Evolutionary conservation across 225 moss, liverwort and hornwort genomes (phyloP).

Genomic region (Bryum argenteum): DNA sequence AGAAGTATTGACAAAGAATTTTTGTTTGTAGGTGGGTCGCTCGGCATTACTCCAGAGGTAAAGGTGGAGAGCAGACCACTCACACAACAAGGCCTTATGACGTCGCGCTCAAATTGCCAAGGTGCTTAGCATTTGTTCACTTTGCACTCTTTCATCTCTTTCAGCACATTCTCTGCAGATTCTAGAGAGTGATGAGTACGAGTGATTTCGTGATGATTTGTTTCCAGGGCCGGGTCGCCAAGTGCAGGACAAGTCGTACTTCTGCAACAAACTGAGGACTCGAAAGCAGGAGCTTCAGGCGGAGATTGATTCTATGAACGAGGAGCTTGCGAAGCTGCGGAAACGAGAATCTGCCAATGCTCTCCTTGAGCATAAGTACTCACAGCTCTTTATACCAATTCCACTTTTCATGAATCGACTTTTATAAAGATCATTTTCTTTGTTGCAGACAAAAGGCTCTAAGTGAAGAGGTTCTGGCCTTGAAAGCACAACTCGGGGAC

Average conservation of each 20-base stretch:
- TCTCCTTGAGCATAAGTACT: conserved; percentile 60
- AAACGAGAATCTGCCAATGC: conserved; percentile 47
- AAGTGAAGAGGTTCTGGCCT: conserved; percentile 47
- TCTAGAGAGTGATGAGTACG: no score
- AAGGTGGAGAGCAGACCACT: conserved; percentile 69
- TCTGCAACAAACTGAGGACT: conserved; percentile 50
- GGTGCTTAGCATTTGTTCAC: conserved; percentile 26
- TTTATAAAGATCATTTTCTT: background rate
- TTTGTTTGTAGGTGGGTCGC: conserved; percentile 32
- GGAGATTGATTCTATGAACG: conserved; percentile 63
- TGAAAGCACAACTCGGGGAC: conserved; percentile 60
- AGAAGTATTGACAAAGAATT: no score
- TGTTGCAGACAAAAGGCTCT: conserved; percentile 54
- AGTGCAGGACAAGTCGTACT: conserved; percentile 77
- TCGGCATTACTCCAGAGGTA: conserved; percentile 46
- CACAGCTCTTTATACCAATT: background rate
- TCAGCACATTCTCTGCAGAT: no score
- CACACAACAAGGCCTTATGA: conserved; percentile 76
- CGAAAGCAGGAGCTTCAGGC: conserved; percentile 73
- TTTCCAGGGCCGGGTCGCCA: conserved; percentile 62
- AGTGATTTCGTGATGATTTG: background rate
- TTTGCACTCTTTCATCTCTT: background rate
- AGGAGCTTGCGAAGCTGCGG: conserved; percentile 51
- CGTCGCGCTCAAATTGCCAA: conserved; percentile 47
- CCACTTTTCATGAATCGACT: no score